Evolutionary conservation across 768 basidiomycete species (phyloP), one percentile per base, ranked within the genome.

Genomic region (Pulveroboletus sp.): DNA sequence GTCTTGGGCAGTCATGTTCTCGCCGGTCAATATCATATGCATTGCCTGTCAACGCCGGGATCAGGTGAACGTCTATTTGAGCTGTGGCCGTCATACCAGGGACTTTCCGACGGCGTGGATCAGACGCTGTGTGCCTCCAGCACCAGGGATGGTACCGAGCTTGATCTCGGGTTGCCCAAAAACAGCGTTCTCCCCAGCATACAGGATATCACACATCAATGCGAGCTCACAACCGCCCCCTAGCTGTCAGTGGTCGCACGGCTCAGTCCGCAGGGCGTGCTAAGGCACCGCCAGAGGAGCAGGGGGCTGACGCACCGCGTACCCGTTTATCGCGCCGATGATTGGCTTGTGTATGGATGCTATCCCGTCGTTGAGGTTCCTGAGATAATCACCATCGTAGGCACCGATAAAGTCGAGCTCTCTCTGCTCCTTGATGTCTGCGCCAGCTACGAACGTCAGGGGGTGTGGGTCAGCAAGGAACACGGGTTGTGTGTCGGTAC

Each of bases 391-490:
- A 14, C 53, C 53, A 39, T 62, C 71, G 65, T 79, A 79, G 14
- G 72, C 76, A 30, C 71, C 60, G 31, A 76, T 66, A 49, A 79
- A 76, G 72, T 73, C 91, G 89, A 72, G 63, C 26, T 91, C 88
- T 68, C 89, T 93, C 89, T 97, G 96, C 69, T 97, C 94, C 71
- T 94, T 97, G 71, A 98, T 97, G 69, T 98, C 95, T 11, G 95
- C 95, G 2, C 95, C 93, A 56, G 93, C 93, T 57, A 13, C 28
- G 9, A 18, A 4, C 21, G 21, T 21, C 21, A 21, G 21, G 21
- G 21, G 21, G 21, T 21, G 21, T 21, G 21, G 21, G 21, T 21
- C 21, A 21, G 21, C 21, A 21, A 21, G 2, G 21, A 21, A 21
- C 21, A 21, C 21, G 21, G 21, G 21, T 17, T 6, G 5, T 5